Evolutionary conservation across 2,329 filamentous ascomycete species (phyloP).

Genomic region (Hypoxylon sp.): DNA sequence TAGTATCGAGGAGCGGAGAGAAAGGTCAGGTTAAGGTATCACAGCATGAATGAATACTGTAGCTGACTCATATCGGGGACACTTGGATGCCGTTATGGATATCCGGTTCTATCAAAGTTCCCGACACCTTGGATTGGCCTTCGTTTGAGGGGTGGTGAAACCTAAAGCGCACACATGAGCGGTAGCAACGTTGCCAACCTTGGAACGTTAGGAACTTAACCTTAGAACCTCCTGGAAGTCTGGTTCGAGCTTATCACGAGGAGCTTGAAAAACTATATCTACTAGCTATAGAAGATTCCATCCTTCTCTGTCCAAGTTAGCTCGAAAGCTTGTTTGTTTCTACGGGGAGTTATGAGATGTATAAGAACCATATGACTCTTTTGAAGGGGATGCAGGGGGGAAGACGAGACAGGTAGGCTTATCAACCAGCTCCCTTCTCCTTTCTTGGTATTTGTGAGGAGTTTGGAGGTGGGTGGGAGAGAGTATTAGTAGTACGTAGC

Average conservation of each 20-base stretch:
- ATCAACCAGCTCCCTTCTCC: not conserved
- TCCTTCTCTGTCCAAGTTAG: constrained; percentile 3
- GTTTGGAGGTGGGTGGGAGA: constrained; percentile 8
- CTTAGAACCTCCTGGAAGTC: not conserved
- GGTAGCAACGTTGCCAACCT: constrained; percentile 11
- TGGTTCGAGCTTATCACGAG: not conserved
- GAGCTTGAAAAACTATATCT: not conserved
- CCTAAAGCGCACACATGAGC: constrained; percentile 6
- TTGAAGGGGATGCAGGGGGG: not conserved
- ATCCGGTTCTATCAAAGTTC: constrained; percentile 1
- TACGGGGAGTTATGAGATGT: not conserved
- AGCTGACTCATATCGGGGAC: not conserved
- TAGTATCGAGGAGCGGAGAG: not conserved
- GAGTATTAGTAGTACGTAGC: constrained; percentile 15
- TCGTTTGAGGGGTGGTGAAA: constrained; percentile 15
- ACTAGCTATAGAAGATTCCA: constrained; percentile 1
- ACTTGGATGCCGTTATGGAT: constrained; percentile 2
- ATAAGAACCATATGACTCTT: constrained; percentile 10
- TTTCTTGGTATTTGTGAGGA: constrained; percentile 1
- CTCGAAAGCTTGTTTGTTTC: constrained; percentile 13
- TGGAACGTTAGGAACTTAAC: constrained; percentile 20
- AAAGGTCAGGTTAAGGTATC: not conserved
- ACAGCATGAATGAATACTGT: constrained; percentile 20
- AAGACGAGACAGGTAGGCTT: not conserved
- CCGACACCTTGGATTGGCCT: constrained; percentile 27